These are phyloP conservation scores for Zalaria sp. DNA, from an alignment of 2,329 filamentous ascomycete genomes.

Conservation along the genomic window DNA sequence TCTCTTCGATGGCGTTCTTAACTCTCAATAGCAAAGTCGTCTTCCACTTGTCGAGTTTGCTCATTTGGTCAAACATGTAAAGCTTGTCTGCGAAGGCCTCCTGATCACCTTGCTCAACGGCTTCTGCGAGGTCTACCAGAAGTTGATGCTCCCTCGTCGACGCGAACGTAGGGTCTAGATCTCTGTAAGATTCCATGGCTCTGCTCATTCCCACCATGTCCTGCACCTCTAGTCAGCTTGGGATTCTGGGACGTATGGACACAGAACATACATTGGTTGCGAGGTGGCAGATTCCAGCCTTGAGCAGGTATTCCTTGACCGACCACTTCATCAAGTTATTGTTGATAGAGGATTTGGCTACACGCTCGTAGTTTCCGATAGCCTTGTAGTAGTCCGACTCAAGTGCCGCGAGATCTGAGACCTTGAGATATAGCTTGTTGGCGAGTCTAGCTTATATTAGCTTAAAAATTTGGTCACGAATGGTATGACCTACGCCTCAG, in stretches of 20 bases:
- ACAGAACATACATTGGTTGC: slow-evolving; percentile 34
- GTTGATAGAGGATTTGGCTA: slow-evolving; percentile 59
- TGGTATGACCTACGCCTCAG: slow-evolving; percentile 50
- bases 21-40: slow-evolving; percentile 68
- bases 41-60: slow-evolving; percentile 96
- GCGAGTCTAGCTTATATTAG: slow-evolving; percentile 46
- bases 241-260: background rate
- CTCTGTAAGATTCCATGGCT: slow-evolving; percentile 69
- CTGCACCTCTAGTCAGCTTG: slow-evolving; percentile 12
- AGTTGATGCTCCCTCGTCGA: slow-evolving; percentile 71
- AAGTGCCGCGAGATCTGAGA: slow-evolving; percentile 72
- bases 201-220: slow-evolving; percentile 69
- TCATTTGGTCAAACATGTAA: slow-evolving; percentile 82
- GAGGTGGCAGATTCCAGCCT: slow-evolving; percentile 84
- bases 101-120: slow-evolving; percentile 64
- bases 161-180: slow-evolving; percentile 64
- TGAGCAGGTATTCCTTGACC: slow-evolving; percentile 91
- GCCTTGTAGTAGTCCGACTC: slow-evolving; percentile 75
- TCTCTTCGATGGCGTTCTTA: slow-evolving; percentile 68
- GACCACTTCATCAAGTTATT: slow-evolving; percentile 91
- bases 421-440: slow-evolving; percentile 88
- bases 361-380: slow-evolving; percentile 70
- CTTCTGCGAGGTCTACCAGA: slow-evolving; percentile 59
- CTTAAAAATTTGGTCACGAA: slow-evolving; percentile 1
- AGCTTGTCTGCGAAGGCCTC: slow-evolving; percentile 76